Conservation (phyloP, 2,329 filamentous ascomycete species). For the Colletotrichum viniferum region DNA sequence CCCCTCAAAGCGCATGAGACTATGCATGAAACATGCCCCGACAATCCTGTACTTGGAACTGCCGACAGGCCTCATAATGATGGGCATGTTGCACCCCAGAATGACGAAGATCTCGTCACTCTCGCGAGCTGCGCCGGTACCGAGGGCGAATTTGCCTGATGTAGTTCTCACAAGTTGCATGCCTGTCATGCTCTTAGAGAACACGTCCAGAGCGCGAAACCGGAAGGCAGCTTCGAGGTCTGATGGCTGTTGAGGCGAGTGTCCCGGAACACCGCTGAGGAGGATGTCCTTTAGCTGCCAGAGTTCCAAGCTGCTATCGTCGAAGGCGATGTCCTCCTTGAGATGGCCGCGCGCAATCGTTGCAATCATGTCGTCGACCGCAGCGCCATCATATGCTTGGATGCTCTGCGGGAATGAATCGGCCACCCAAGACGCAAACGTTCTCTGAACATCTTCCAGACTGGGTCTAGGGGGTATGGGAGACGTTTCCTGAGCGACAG, state of each 20-base stretch:
- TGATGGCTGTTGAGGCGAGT: neutral
- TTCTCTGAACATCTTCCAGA: neutral
- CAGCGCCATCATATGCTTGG: rapidly evolving
- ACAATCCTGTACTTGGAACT: neutral
- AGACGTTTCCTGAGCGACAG: neutral
- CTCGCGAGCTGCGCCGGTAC: neutral
- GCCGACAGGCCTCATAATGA: neutral
- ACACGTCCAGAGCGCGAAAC: neutral
- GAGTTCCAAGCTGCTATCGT: neutral
- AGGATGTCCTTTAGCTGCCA: neutral
- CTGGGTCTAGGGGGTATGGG: neutral
- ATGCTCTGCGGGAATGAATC: neutral
- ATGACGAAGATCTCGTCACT: neutral
- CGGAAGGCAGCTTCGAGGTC: neutral
- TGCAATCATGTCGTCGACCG: neutral
- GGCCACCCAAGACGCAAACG: neutral
- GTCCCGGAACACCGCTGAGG: neutral
- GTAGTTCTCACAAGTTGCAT: neutral
- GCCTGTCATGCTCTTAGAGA: neutral
- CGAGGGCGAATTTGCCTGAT: neutral
- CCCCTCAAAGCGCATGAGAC: neutral
- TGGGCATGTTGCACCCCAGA: neutral
- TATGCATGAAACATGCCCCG: neutral
- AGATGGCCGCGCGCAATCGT: neutral
- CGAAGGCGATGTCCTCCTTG: neutral